Conservation (phyloP, 345 rosid genomes). For the Ceriops tagal region DNA sequence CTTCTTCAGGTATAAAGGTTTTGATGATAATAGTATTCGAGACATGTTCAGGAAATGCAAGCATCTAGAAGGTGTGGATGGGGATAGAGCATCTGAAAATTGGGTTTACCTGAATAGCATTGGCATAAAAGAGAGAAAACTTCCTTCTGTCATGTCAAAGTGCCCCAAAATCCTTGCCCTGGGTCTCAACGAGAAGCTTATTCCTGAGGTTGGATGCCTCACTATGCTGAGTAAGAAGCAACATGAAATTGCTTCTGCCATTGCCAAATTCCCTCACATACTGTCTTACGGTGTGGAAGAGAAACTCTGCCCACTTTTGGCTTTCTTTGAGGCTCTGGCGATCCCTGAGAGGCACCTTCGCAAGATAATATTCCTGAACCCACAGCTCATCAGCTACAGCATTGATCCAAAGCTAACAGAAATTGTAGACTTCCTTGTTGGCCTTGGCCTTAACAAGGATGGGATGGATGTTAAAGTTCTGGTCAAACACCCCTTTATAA, state of each 20-base stretch:
- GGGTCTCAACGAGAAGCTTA: slow-evolving; percentile 55
- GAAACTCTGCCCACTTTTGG: slow-evolving; percentile 79
- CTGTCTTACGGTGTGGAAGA: slow-evolving; percentile 75
- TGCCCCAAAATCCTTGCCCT: slow-evolving; percentile 73
- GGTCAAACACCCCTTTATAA: slow-evolving; percentile 61
- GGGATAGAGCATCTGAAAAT: slow-evolving; percentile 61
- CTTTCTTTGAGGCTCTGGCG: slow-evolving; percentile 73
- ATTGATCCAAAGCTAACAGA: slow-evolving; percentile 58
- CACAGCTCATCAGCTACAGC: slow-evolving; percentile 75
- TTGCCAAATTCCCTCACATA: slow-evolving; percentile 61
- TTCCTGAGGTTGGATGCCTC: slow-evolving; percentile 66
- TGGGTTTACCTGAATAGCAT: slow-evolving; percentile 58
- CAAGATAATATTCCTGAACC: slow-evolving; percentile 59
- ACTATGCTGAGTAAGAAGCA: slow-evolving; percentile 45
- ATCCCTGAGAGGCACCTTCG: slow-evolving; percentile 70
- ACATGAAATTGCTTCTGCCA: slow-evolving; percentile 59
- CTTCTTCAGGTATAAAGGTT: slow-evolving; percentile 67
- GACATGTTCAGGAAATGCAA: slow-evolving; percentile 65
- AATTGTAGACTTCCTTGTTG: slow-evolving; percentile 52
- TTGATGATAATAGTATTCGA: slow-evolving; percentile 48
- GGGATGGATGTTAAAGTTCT: slow-evolving; percentile 62
- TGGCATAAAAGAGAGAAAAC: slow-evolving; percentile 70
- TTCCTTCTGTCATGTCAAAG: slow-evolving; percentile 54
- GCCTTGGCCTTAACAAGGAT: slow-evolving; percentile 53
- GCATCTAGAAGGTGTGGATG: slow-evolving; percentile 48